Conservation (phyloP, 345 rosid genomes). For the Turnera subulata region DNA sequence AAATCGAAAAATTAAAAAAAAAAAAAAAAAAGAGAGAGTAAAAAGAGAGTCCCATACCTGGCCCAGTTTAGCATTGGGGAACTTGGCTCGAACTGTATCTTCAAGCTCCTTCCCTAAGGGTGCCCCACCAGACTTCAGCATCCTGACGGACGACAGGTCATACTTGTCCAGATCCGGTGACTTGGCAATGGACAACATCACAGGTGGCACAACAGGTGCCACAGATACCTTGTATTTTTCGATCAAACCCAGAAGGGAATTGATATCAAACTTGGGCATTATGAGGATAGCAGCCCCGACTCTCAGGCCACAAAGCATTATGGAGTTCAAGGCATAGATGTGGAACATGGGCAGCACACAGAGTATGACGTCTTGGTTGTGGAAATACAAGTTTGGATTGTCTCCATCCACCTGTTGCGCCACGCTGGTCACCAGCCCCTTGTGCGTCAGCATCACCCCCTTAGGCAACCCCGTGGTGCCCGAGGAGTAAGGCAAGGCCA, state of each 20-base stretch:
- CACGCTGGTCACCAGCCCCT: conserved; percentile 70
- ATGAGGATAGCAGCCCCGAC: conserved; percentile 82
- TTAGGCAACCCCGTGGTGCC: conserved; percentile 95
- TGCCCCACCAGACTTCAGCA: conserved; percentile 82
- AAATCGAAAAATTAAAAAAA: too few relatives aligned
- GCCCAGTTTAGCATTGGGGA: conserved; percentile 78
- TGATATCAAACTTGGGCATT: conserved; percentile 77
- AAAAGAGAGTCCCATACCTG: conserved; percentile 45
- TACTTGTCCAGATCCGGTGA: conserved; percentile 56
- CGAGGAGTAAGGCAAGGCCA: conserved; percentile 87
- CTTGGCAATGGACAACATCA: conserved; percentile 72
- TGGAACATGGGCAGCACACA: conserved; percentile 86
- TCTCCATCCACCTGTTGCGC: conserved; percentile 97
- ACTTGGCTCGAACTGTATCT: conserved; percentile 62
- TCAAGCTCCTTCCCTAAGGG: conserved; percentile 90
- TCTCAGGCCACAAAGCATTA: conserved; percentile 72
- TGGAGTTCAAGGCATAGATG: conserved; percentile 67
- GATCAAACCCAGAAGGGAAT: conserved; percentile 44
- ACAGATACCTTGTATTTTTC: conserved; percentile 62
- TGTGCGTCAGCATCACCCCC: conserved; percentile 94
- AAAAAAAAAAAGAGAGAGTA: not conserved
- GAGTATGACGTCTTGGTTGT: conserved; percentile 60
- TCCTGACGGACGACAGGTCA: conserved; percentile 63
- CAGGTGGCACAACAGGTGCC: conserved; percentile 79
- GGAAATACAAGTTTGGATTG: conserved; percentile 74